phyloP scores from a whole-genome alignment of 2,329 filamentous ascomycete genomes.

The Botryosphaeria dothidea region DNA sequence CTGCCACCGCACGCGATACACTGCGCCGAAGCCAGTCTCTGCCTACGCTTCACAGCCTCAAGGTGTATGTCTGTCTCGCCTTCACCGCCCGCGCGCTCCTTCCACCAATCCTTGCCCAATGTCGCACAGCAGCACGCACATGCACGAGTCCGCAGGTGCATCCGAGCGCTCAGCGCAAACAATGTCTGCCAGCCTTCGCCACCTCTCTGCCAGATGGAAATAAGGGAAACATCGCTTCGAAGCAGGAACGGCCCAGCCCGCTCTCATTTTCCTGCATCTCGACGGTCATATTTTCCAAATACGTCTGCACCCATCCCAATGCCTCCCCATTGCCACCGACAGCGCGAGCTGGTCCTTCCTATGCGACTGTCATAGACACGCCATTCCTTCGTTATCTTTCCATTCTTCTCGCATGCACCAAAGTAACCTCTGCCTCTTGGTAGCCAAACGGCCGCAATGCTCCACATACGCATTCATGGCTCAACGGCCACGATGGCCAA shows the following conservation, averaged over 20 bases:
- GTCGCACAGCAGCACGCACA: slow-evolving; percentile 10
- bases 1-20: background rate
- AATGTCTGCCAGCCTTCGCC: background rate
- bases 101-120: slow-evolving; percentile 10
- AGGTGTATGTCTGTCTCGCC: background rate
- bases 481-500: background rate
- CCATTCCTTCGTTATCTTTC: background rate
- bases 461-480: background rate
- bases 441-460: background rate
- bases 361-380: background rate
- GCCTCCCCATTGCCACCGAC: background rate
- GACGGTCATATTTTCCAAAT: background rate
- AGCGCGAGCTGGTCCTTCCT: background rate
- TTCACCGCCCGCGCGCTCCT: slow-evolving; percentile 11
- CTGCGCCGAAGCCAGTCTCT: background rate
- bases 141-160: background rate
- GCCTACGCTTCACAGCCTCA: background rate
- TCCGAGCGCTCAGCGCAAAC: background rate
- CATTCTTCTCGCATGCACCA: background rate
- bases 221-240: background rate
- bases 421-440: background rate
- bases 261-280: background rate
- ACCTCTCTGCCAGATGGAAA: background rate
- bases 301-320: background rate
- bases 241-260: background rate